phyloP scores from a whole-genome alignment of 2,329 filamentous ascomycete species.

The Colletotrichum sp. region DNA sequence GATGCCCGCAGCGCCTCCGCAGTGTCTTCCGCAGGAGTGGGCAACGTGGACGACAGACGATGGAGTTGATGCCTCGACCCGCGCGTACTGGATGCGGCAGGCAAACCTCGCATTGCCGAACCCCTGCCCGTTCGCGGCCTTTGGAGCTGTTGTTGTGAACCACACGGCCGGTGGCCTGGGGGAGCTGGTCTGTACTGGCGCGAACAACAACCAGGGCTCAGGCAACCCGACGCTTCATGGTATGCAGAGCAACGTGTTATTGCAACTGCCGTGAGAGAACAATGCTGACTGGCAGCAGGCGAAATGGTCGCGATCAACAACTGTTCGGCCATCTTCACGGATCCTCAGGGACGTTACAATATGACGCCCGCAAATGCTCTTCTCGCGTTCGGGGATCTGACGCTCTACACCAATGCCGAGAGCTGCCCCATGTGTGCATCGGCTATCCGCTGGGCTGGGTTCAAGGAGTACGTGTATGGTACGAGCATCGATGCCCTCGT shows the following conservation, averaged over 20 bases:
- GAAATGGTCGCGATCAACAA: conserved; percentile 61
- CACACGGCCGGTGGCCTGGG: conserved; percentile 50
- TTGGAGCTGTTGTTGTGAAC: conserved; percentile 61
- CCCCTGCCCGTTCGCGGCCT: conserved; percentile 59
- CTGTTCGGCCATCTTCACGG: conserved; percentile 53
- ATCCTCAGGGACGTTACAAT: conserved; percentile 47
- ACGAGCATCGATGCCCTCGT: conserved; percentile 53
- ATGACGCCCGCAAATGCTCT: conserved; percentile 44
- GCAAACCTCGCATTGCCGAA: conserved; percentile 51
- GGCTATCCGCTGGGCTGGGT: conserved; percentile 60
- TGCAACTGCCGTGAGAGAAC: neutral
- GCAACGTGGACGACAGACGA: neutral
- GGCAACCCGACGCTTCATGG: conserved; percentile 61
- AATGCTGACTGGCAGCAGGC: conserved; percentile 32
- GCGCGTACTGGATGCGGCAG: conserved; percentile 57
- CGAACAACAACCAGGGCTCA: conserved; percentile 45
- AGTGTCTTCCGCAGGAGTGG: neutral
- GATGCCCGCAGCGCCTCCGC: neutral
- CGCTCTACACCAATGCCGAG: conserved; percentile 62
- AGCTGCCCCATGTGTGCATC: conserved; percentile 64
- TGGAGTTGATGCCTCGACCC: conserved; percentile 39
- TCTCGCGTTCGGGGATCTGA: conserved; percentile 50
- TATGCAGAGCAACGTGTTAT: conserved; percentile 22
- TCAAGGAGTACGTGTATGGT: conserved; percentile 60
- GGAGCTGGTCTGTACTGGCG: conserved; percentile 54